phyloP scores from a whole-genome alignment of 371 early-diverging fungal species.

The Smittium culicis region DNA sequence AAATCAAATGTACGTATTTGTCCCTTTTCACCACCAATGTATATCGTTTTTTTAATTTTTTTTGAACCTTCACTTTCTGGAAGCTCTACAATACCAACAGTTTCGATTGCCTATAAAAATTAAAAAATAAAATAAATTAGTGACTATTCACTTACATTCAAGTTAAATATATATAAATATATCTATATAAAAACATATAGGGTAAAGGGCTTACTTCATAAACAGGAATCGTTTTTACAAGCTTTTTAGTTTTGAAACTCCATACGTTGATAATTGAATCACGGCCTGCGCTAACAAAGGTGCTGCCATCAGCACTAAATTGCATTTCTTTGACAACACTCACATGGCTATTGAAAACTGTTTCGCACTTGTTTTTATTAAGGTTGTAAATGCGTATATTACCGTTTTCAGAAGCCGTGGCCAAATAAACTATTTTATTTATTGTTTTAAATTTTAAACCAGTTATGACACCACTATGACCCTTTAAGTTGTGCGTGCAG shows the following conservation, averaged over 20 bases:
- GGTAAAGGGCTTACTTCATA: conserved; percentile 45
- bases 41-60: conserved; percentile 35
- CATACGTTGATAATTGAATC: conserved; percentile 90
- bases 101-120: not conserved
- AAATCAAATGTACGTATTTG: conserved; percentile 29
- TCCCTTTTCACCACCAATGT: conserved; percentile 74
- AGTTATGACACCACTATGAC: conserved; percentile 80
- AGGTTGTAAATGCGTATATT: conserved; percentile 83
- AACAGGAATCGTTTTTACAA: conserved; percentile 72
- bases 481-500: conserved; percentile 87
- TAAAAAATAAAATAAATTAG: too few species aligned
- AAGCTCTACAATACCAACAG: conserved; percentile 5
- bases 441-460: conserved; percentile 66
- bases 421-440: conserved; percentile 43
- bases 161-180: too few species aligned
- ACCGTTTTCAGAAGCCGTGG: conserved; percentile 81
- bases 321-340: conserved; percentile 82
- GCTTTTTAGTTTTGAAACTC: conserved; percentile 50
- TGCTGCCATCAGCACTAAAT: conserved; percentile 54
- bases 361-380: conserved; percentile 49
- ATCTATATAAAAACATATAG: too few species aligned
- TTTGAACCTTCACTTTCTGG: not conserved
- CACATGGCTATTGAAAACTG: conserved; percentile 64
- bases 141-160: too few species aligned
- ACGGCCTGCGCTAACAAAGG: conserved; percentile 78